A percentile compares a stretch with the other conserved stretches of the same genome.
phyloP scores from a whole-genome alignment of 129 eudicot species.

The Gnaphalium uliginosum region DNA sequence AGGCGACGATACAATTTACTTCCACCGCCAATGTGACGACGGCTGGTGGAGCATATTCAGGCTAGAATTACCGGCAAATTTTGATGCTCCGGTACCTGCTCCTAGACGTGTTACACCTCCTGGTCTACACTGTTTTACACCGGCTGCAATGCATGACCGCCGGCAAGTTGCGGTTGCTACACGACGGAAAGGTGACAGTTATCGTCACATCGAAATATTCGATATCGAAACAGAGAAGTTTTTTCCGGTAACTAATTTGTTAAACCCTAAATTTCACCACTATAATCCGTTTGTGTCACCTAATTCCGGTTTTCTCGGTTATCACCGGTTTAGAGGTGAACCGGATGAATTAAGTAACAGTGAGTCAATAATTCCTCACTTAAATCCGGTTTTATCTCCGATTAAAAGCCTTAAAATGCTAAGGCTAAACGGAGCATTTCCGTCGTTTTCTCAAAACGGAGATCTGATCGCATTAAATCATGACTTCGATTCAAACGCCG shows the following conservation, averaged over 20 bases:
- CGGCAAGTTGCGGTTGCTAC: slow-evolving; percentile 60
- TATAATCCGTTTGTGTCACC: slow-evolving; percentile 85
- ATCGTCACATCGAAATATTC: slow-evolving; percentile 75
- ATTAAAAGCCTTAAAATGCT: slow-evolving; percentile 50
- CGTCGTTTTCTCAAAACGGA: slow-evolving; percentile 63
- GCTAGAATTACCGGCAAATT: slow-evolving; percentile 35
- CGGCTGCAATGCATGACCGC: slow-evolving; percentile 51
- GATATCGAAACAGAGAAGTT: slow-evolving; percentile 48
- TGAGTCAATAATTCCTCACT: slow-evolving; percentile 45
- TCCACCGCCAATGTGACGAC: slow-evolving; percentile 77
- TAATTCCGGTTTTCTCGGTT: slow-evolving; percentile 47
- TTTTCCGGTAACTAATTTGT: slow-evolving; percentile 47
- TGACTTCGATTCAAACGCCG: slow-evolving; percentile 49
- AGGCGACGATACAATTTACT: slow-evolving; percentile 60
- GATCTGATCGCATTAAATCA: slow-evolving; percentile 60
- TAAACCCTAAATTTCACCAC: slow-evolving; percentile 64
- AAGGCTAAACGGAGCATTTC: slow-evolving; percentile 65
- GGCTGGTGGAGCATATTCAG: slow-evolving; percentile 90
- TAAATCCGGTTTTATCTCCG: slow-evolving; percentile 53
- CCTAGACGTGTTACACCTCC: slow-evolving; percentile 78
- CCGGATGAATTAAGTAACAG: slow-evolving; percentile 36
- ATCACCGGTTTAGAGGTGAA: slow-evolving; percentile 79
- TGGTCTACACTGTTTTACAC: slow-evolving; percentile 78
- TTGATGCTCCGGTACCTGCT: slow-evolving; percentile 15
- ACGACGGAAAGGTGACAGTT: slow-evolving; percentile 44